These are phyloP conservation scores for Pseudocohnilembus persalinus DNA, from an alignment of 169 alveolate genomes.

Conservation along the genomic window DNA sequence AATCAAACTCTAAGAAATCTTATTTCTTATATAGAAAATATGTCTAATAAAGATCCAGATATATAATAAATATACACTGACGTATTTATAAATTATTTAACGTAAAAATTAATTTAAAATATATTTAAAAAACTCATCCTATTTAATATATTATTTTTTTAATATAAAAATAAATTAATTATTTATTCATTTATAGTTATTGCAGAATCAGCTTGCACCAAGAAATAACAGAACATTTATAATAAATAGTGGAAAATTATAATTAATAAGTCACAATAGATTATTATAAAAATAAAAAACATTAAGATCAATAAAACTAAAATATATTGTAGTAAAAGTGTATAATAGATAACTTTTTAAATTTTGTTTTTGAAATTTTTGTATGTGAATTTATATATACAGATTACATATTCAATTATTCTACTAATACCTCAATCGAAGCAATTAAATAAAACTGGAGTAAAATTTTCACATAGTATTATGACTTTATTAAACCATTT, in stretches of 20 bases:
- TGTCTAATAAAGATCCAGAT: conserved; percentile 1
- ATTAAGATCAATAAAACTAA: background rate
- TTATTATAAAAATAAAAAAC: too few species aligned
- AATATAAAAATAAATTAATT: too few species aligned
- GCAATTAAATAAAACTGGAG: conserved; percentile 13
- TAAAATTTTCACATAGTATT: background rate
- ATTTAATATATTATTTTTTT: too few species aligned
- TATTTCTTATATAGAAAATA: conserved; percentile 9
- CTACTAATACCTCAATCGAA: background rate
- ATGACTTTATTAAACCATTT: background rate
- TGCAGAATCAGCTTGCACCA: conserved; percentile 9
- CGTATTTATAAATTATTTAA: conserved; percentile 17
- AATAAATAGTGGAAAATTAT: background rate
- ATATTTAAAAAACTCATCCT: too few species aligned
- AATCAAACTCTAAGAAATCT: conserved; percentile 12
- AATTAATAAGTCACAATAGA: too few species aligned
- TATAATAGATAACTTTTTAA: background rate
- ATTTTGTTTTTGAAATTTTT: conserved; percentile 7
- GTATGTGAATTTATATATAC: conserved; percentile 20
- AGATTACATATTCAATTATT: conserved; percentile 6
- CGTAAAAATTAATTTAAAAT: background rate
- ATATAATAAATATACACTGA: background rate
- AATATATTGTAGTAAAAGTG: background rate
- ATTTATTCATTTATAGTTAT: too few species aligned
- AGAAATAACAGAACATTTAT: background rate